These are phyloP conservation scores for Phaeosphaeria sp. DNA, from an alignment of 2,329 filamentous ascomycete species.

Conservation along the genomic window DNA sequence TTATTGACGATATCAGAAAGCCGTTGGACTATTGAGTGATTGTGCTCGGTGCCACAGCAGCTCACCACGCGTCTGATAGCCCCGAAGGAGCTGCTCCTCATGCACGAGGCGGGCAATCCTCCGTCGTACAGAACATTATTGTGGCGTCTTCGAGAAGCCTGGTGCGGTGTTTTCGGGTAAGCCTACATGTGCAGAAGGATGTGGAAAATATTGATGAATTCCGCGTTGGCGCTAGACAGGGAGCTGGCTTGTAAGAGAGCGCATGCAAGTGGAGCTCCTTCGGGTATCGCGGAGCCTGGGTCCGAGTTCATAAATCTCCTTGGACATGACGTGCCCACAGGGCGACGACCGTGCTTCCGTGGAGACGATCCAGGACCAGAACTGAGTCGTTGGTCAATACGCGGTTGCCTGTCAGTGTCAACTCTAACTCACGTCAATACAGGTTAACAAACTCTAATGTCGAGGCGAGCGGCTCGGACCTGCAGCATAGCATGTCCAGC, in stretches of 20 bases:
- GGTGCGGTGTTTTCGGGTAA: slow-evolving; percentile 12
- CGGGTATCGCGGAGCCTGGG: slow-evolving; percentile 24
- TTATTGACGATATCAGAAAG: slow-evolving; percentile 31
- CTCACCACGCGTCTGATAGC: slow-evolving; percentile 8
- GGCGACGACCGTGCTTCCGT: slow-evolving; percentile 15
- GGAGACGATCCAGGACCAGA: background rate
- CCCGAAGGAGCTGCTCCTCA: background rate
- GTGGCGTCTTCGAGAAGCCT: slow-evolving; percentile 41
- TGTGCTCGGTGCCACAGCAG: slow-evolving; percentile 13
- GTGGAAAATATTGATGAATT: slow-evolving; percentile 24
- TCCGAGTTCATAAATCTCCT: slow-evolving; percentile 34
- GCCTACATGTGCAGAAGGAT: slow-evolving; percentile 18
- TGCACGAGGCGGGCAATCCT: slow-evolving; percentile 4
- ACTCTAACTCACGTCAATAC: slow-evolving; percentile 25
- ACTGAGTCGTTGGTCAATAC: slow-evolving; percentile 20
- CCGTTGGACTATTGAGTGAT: slow-evolving; percentile 26
- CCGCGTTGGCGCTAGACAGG: slow-evolving; percentile 25
- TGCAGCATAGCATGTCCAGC: slow-evolving; percentile 23
- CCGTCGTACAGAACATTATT: slow-evolving; percentile 24
- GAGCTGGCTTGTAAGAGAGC: slow-evolving; percentile 8
- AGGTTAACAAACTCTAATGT: slow-evolving; percentile 19
- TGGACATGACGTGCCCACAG: slow-evolving; percentile 37
- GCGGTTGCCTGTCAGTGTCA: slow-evolving; percentile 31
- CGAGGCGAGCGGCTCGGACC: slow-evolving; percentile 8
- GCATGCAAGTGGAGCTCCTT: slow-evolving; percentile 17